phyloP scores from a whole-genome alignment of 768 basidiomycete species.

The Boletus vermiculosoides region DNA sequence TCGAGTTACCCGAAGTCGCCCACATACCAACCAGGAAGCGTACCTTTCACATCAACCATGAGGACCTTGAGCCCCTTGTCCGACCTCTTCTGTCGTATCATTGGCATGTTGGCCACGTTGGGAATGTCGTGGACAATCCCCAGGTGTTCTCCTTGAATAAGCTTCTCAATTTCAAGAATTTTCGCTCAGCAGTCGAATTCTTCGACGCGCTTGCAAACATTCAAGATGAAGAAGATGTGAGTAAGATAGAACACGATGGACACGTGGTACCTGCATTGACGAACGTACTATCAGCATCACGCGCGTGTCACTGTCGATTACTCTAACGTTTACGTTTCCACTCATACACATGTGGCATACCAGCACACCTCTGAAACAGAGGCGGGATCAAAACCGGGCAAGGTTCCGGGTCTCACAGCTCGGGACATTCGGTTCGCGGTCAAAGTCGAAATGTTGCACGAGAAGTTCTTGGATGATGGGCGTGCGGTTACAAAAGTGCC shows the following conservation, averaged over 20 bases:
- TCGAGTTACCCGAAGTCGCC: slow-evolving; percentile 27
- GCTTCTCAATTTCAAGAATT: slow-evolving; percentile 28
- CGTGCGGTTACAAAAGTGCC: slow-evolving; percentile 27
- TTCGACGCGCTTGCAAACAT: slow-evolving; percentile 28
- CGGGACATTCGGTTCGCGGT: slow-evolving; percentile 52
- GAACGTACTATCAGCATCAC: slow-evolving; percentile 26
- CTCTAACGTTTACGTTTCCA: slow-evolving; percentile 19
- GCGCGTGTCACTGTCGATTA: slow-evolving; percentile 31
- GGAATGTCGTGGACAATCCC: slow-evolving; percentile 1
- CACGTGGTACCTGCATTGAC: neutral
- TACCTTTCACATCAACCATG: slow-evolving; percentile 34
- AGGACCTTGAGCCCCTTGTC: slow-evolving; percentile 35
- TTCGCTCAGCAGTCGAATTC: slow-evolving; percentile 26
- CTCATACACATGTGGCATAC: slow-evolving; percentile 31
- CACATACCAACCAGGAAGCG: slow-evolving; percentile 30
- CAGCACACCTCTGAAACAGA: slow-evolving; percentile 5
- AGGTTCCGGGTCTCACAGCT: slow-evolving; percentile 44
- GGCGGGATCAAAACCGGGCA: slow-evolving; percentile 10
- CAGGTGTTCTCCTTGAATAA: slow-evolving; percentile 28
- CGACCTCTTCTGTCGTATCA: slow-evolving; percentile 36
- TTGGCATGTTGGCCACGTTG: slow-evolving; percentile 26
- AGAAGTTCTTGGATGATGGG: slow-evolving; percentile 20
- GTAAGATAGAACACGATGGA: slow-evolving; percentile 7
- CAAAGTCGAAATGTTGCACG: slow-evolving; percentile 38
- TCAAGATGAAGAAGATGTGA: slow-evolving; percentile 33